Evolutionary conservation across 495 filamentous ascomycete species (phyloP).

Genomic region (Aspergillus avenaceus): DNA sequence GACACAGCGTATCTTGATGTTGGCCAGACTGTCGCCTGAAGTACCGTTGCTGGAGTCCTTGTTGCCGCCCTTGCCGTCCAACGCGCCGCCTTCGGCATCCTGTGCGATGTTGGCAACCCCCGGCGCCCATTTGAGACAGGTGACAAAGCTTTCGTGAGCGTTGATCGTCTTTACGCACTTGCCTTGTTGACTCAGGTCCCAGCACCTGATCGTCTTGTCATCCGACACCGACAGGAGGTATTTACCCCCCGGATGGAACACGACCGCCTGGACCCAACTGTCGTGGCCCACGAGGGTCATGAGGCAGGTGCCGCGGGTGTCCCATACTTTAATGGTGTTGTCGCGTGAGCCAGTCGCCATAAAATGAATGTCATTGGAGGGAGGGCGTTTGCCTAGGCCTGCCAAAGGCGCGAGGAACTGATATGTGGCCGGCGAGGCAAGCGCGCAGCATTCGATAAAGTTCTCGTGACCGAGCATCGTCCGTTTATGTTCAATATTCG

Average conservation of each 20-base stretch:
- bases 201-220: constrained; percentile 88
- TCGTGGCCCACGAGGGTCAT: constrained; percentile 87
- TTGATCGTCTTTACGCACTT: constrained; percentile 83
- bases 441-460: constrained; percentile 77
- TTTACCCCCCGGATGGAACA: constrained; percentile 91
- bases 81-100: background rate
- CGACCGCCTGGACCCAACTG: constrained; percentile 85
- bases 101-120: constrained; percentile 51
- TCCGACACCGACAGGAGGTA: constrained; percentile 82
- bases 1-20: constrained; percentile 55
- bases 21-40: constrained; percentile 2
- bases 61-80: background rate
- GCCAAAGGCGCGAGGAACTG: constrained; percentile 71
- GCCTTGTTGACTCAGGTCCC: constrained; percentile 88
- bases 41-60: constrained; percentile 23
- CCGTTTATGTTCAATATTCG: constrained; percentile 60
- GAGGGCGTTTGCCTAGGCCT: constrained; percentile 75
- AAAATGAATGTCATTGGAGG: constrained; percentile 77
- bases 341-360: constrained; percentile 87
- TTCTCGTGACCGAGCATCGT: constrained; percentile 88
- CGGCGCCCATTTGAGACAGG: constrained; percentile 88
- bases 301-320: constrained; percentile 78
- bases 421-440: constrained; percentile 79
- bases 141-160: constrained; percentile 82
- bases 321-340: constrained; percentile 88